These are phyloP conservation scores for Leccinum arenicola DNA, from an alignment of 768 basidiomycete genomes.

Conservation along the genomic window DNA sequence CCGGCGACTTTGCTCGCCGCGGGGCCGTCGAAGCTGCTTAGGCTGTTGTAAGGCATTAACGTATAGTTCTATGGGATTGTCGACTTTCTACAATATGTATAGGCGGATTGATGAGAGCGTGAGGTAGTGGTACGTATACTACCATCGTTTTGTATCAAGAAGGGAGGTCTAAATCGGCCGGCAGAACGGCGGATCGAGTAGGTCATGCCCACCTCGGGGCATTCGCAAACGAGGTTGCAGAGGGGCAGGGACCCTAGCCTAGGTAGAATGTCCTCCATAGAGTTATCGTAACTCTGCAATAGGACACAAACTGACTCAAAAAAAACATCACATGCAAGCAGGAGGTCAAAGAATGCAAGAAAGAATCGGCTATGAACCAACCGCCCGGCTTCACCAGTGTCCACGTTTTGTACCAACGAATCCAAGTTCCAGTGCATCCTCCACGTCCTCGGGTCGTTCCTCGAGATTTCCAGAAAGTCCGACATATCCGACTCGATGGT, in stretches of 20 bases:
- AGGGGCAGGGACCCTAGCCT: too few relatives aligned
- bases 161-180: too few relatives aligned
- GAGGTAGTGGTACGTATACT: not conserved
- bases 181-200: too few relatives aligned
- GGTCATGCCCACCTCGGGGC: too few relatives aligned
- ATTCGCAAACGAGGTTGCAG: too few relatives aligned
- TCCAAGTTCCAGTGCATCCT: slow-evolving; percentile 53
- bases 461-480: slow-evolving; percentile 38
- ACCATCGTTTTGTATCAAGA: too few relatives aligned
- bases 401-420: slow-evolving; percentile 46
- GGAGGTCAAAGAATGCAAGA: not conserved
- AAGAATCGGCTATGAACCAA: not conserved
- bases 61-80: not conserved
- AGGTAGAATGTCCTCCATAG: too few relatives aligned
- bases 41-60: not conserved
- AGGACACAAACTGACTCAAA: too few relatives aligned
- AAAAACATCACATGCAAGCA: not conserved
- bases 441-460: slow-evolving; percentile 38
- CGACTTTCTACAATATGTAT: not conserved
- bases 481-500: slow-evolving; percentile 51
- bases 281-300: too few relatives aligned
- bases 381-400: slow-evolving; percentile 43
- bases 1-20: slow-evolving; percentile 57
- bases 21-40: not conserved
- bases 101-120: not conserved